Base-by-base conservation (phyloP, 2,329 filamentous ascomycete genomes). In the Aureobasidium sp. region DNA sequence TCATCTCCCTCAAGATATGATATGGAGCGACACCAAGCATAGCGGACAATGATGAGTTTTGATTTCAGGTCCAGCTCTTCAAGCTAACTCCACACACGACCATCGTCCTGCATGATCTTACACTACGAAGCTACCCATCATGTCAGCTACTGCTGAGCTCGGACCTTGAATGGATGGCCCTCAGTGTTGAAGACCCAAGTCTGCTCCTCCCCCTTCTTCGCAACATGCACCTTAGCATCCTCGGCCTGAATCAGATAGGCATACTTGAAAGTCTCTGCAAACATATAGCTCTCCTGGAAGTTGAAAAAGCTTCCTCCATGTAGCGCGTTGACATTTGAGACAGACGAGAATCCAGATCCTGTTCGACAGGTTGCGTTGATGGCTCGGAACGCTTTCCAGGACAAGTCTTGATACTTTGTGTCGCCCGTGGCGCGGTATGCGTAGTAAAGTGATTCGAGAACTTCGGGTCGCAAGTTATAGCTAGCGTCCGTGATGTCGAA, bases 211-310 rank as follows among this genome's bases (percentile, higher is more conserved):
- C 55, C 46, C n/a, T 27, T 29, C 12, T 48, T 29, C 3, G 29
- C 47, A 37, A 61, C 59, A 13, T 56, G 56, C 20, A 50, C 37
- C 52, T 48, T 43, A 32, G 37, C 9, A 29, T 32, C 67, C 67
- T 70, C 67, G 68, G 73, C 64, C 70, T 86, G 84, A 63, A 89
- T 88, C 68, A 95, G 72, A 75, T 89, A 95, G 62, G 82, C 78
- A 73, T 95, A 95, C 80, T 96, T 96, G 73, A 96, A 72, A 65
- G 92, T 88, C 78, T 96, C 91, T 0, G 91, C 90, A 73, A 95
- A 91, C 78, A 89, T 87, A 77, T 94, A 96, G 69, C 88, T 92
- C 76, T 96, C 90, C 79, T 93, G 88, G 72, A 87, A 87, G 72
- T 96, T 84, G 46, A 75, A 73, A 63, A 82, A 84, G 0, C 88